Conservation (phyloP, 2,329 filamentous ascomycete species). For the Macrophomina pseudophaseolina region DNA sequence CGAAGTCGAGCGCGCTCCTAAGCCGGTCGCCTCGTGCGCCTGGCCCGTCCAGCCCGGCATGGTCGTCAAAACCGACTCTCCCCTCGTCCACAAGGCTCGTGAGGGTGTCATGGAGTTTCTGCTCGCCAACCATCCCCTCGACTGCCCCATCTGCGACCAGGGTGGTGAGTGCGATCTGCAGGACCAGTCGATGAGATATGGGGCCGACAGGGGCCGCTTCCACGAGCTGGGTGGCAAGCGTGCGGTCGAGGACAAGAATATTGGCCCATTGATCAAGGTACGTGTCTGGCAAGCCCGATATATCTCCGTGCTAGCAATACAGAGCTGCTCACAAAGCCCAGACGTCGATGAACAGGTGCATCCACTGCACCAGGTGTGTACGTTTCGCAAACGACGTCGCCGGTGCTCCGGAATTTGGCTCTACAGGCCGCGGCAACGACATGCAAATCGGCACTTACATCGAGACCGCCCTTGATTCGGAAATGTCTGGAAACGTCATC, state of each 20-base stretch:
- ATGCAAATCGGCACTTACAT: slow-evolving; percentile 98
- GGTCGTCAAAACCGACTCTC: slow-evolving; percentile 98
- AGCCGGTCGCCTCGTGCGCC: slow-evolving; percentile 96
- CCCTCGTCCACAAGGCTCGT: slow-evolving; percentile 93
- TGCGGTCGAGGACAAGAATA: slow-evolving; percentile 99
- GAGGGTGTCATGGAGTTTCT: slow-evolving; percentile 99
- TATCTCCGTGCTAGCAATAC: not conserved
- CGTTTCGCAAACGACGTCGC: slow-evolving; percentile 98
- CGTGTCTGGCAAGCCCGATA: not conserved
- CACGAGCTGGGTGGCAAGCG: slow-evolving; percentile 96
- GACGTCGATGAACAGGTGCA: slow-evolving; percentile 99
- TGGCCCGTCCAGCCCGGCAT: slow-evolving; percentile 99
- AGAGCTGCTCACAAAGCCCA: slow-evolving; percentile 39
- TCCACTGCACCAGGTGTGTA: slow-evolving; percentile 97
- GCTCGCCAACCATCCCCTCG: slow-evolving; percentile 91
- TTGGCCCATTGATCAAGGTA: slow-evolving; percentile 90
- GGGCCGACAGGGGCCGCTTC: slow-evolving; percentile 92
- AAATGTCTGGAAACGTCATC: slow-evolving; percentile 96
- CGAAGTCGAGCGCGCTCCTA: slow-evolving; percentile 94
- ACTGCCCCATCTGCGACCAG: slow-evolving; percentile 98
- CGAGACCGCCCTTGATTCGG: slow-evolving; percentile 89
- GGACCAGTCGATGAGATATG: slow-evolving; percentile 99
- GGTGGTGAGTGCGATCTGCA: slow-evolving; percentile 99
- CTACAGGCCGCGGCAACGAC: slow-evolving; percentile 92
- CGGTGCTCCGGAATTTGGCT: slow-evolving; percentile 92